phyloP scores from a whole-genome alignment of 169 alveolate species.

The Plasmodium relictum region DNA sequence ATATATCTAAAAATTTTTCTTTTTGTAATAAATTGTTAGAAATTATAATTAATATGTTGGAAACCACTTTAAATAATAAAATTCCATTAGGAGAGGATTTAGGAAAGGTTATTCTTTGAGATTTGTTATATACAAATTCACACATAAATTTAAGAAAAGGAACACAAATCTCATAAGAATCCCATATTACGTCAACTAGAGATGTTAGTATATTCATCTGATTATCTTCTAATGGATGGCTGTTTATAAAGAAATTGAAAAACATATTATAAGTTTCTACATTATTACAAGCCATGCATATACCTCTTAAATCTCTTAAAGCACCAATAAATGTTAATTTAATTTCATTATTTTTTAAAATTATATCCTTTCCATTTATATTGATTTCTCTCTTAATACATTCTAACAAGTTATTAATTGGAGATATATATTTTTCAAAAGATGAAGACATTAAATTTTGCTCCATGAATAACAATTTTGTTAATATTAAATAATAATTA shows the following conservation, averaged over 20 bases:
- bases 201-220: slow-evolving; percentile 88
- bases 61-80: slow-evolving; percentile 91
- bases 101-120: slow-evolving; percentile 93
- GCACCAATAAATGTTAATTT: slow-evolving; percentile 90
- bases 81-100: slow-evolving; percentile 95
- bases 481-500: slow-evolving; percentile 91
- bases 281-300: slow-evolving; percentile 86
- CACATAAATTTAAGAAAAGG: slow-evolving; percentile 94
- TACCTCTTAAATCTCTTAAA: slow-evolving; percentile 93
- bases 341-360: slow-evolving; percentile 83
- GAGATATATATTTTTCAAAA: slow-evolving; percentile 89
- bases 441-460: slow-evolving; percentile 84
- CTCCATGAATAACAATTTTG: slow-evolving; percentile 91
- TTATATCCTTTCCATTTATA: slow-evolving; percentile 78
- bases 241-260: slow-evolving; percentile 92
- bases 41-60: slow-evolving; percentile 87
- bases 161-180: slow-evolving; percentile 91
- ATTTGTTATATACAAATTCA: slow-evolving; percentile 88
- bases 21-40: slow-evolving; percentile 83
- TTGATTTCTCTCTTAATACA: slow-evolving; percentile 83
- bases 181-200: slow-evolving; percentile 93
- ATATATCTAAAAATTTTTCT: slow-evolving; percentile 88
- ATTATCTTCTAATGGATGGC: slow-evolving; percentile 89
- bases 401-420: slow-evolving; percentile 82
- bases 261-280: slow-evolving; percentile 90